Conservation (phyloP, 2,329 filamentous ascomycete species). For the Septoria petroselini region DNA sequence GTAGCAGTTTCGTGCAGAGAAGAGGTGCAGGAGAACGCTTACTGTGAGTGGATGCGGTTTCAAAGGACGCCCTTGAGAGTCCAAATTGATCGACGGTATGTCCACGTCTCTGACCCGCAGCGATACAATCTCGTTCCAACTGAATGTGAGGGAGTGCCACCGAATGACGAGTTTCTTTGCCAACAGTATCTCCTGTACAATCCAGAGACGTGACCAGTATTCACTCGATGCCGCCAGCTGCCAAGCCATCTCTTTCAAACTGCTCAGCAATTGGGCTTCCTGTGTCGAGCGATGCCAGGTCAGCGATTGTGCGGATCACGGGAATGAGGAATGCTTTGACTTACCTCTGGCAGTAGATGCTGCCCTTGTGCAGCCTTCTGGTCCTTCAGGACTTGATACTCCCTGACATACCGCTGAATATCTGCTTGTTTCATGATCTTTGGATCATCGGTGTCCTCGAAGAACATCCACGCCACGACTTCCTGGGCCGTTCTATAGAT, state of each 20-base stretch:
- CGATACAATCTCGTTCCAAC: not conserved
- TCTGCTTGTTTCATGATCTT: constrained; percentile 9
- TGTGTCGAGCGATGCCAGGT: no score
- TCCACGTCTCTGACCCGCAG: not conserved
- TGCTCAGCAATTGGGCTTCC: not conserved
- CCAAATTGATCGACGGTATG: constrained; percentile 1
- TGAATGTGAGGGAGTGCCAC: constrained; percentile 4
- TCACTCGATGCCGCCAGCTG: constrained; percentile 7
- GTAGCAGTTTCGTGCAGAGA: no score
- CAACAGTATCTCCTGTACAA: constrained; percentile 13
- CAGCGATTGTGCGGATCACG: no score
- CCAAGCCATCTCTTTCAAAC: constrained; percentile 6
- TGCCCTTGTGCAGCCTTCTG: not conserved
- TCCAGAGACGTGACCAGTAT: constrained; percentile 12
- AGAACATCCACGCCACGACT: constrained; percentile 18
- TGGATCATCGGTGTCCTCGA: constrained; percentile 11
- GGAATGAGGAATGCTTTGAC: no score
- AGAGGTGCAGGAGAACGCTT: no score
- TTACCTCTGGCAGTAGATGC: not conserved
- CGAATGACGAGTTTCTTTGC: constrained; percentile 7
- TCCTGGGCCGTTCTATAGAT: constrained; percentile 18
- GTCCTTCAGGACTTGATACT: constrained; percentile 1
- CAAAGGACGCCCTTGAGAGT: not conserved
- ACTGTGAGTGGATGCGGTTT: constrained; percentile 1
- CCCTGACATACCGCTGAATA: constrained; percentile 3